A percentile compares a stretch with the other conserved stretches of the same genome.
Evolutionary conservation across 2,329 filamentous ascomycete species (phyloP).

Genomic region (Neofusicoccum sp.): DNA sequence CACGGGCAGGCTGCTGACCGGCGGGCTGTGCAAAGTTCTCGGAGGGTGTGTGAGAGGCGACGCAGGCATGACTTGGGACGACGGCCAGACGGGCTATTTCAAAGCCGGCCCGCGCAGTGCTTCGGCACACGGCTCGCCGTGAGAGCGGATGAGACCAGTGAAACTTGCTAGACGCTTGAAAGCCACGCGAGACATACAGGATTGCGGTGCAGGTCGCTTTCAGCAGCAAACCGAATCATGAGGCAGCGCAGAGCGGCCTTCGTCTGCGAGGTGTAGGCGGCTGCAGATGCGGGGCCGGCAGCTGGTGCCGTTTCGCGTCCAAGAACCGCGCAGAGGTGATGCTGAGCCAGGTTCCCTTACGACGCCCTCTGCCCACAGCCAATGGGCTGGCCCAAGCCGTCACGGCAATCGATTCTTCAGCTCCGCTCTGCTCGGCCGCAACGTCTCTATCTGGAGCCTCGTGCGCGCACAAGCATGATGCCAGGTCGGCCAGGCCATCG

Average conservation of each 20-base stretch:
- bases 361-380: not conserved
- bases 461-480: not conserved
- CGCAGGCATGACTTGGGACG: slow-evolving; percentile 5
- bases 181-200: slow-evolving; percentile 17
- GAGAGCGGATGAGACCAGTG: slow-evolving; percentile 7
- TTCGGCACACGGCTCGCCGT: not conserved
- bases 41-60: not conserved
- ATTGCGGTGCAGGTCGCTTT: not conserved
- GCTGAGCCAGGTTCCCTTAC: not conserved
- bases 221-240: slow-evolving; percentile 8
- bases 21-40: not conserved
- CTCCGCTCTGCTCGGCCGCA: not conserved
- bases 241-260: not conserved
- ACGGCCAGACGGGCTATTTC: slow-evolving; percentile 2
- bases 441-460: too few species aligned
- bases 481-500: not conserved
- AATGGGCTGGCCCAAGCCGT: not conserved
- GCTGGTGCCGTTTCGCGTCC: not conserved
- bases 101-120: not conserved
- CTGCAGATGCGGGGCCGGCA: slow-evolving; percentile 10
- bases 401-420: not conserved
- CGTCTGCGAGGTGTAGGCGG: not conserved
- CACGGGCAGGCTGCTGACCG: not conserved
- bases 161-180: slow-evolving; percentile 7
- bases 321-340: not conserved